Evolutionary conservation across 208 protist species (phyloP).

Genomic region (Crithidia fasciculata): DNA sequence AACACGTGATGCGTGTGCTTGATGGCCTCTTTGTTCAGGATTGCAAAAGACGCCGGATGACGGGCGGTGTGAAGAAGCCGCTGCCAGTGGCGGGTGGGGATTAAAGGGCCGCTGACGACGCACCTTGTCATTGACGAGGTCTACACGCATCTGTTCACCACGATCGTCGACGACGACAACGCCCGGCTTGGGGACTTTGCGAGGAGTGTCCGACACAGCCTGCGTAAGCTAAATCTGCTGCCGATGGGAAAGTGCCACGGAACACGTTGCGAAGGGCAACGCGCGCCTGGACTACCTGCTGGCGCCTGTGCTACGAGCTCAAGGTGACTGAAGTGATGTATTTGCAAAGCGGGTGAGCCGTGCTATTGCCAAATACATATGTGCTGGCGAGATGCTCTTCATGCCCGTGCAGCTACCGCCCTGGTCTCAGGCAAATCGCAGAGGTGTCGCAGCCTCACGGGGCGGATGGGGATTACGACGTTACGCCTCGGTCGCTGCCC

Average conservation of each 20-base stretch:
- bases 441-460: neutral
- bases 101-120: neutral
- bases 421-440: neutral
- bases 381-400: neutral
- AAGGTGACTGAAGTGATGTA: neutral
- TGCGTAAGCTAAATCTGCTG: neutral
- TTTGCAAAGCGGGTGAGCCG: neutral
- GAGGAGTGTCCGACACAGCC: neutral
- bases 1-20: neutral
- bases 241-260: neutral
- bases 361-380: neutral
- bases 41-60: neutral
- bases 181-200: neutral
- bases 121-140: neutral
- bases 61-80: neutral
- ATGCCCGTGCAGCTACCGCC: neutral
- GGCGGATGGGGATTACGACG: no score
- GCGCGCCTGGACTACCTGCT: neutral
- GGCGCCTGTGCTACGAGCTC: neutral
- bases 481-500: neutral
- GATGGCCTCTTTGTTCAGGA: neutral
- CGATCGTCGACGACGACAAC: neutral
- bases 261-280: neutral
- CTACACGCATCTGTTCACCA: neutral
- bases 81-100: neutral